phyloP scores from a whole-genome alignment of 176 grass and related monocot species.

The Musa itinerans region DNA sequence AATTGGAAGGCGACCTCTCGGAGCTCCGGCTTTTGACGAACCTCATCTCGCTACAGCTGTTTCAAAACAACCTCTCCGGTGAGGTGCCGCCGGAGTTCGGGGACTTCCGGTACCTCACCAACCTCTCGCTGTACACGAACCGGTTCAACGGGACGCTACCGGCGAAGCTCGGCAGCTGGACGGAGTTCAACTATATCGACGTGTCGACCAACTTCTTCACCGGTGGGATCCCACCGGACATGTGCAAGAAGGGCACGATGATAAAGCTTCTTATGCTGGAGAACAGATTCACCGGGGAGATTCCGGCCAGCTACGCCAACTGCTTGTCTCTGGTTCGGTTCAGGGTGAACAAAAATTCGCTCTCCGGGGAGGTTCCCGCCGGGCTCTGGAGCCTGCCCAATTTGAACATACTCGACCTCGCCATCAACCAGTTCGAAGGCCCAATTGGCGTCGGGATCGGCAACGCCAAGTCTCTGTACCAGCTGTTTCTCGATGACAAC shows the following conservation, averaged over 20 bases:
- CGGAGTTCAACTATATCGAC: conserved; percentile 71
- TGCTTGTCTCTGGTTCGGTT: conserved; percentile 49
- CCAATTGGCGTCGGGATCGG: conserved; percentile 34
- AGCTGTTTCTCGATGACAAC: conserved; percentile 32
- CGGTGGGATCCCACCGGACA: conserved; percentile 66
- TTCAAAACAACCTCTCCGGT: conserved; percentile 55
- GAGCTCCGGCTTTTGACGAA: conserved; percentile 47
- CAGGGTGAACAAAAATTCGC: conserved; percentile 58
- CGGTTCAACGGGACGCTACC: conserved; percentile 61
- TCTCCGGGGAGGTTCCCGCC: conserved; percentile 55
- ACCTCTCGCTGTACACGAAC: conserved; percentile 71
- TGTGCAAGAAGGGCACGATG: conserved; percentile 71
- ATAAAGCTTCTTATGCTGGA: conserved; percentile 64
- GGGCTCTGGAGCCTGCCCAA: conserved; percentile 62
- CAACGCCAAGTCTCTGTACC: conserved; percentile 29
- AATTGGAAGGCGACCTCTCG: conserved; percentile 38
- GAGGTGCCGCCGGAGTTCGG: conserved; percentile 54
- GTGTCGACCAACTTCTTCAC: conserved; percentile 67
- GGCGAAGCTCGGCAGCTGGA: conserved; percentile 51
- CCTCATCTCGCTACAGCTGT: conserved; percentile 66
- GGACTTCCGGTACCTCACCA: conserved; percentile 65
- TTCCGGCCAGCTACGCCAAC: conserved; percentile 49
- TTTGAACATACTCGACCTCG: conserved; percentile 48
- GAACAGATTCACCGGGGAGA: conserved; percentile 61
- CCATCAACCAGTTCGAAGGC: conserved; percentile 51